Evolutionary conservation across 2,329 filamentous ascomycete species (phyloP), one percentile per base, ranked within the genome.

Genomic region (Colletotrichum tropicicola): DNA sequence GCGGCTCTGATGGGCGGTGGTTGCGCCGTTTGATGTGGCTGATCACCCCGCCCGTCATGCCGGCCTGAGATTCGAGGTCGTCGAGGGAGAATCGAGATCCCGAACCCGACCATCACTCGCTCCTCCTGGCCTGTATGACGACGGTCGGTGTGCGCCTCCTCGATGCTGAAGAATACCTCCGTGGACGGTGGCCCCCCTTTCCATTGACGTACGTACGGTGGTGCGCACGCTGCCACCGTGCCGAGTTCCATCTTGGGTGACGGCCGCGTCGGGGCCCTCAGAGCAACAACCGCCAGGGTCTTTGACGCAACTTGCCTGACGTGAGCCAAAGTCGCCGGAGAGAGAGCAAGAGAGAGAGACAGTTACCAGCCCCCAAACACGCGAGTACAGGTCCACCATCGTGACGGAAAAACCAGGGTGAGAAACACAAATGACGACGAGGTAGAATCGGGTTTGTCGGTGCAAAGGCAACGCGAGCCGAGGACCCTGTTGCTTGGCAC

Each of bases 391-490:
- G 15, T 48, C 55, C 55, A 53, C 55, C 47, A 32, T 53, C 28
- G 41, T 28, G 17, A 41, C 4, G 19, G 52, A 45, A 45, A 47
- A 37, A 19, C 41, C 25, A 27, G 1, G 15, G 21, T 39, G 25
- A 53, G 19, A 28, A 25, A n/a, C 17, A 32, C 6, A 45, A 30
- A n/a, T 5, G 21, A 28, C 25, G 27, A 44, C 32, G 32, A 45
- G 44, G 19, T 13, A 30, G 21, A 53, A 17, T 48, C 47, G 47
- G 25, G 30, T n/a, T 15, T 19, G 49, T 65, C 43, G 49, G 48
- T 49, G 27, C 48, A 48, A 53, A 60, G 56, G 32, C 32, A 28
- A 48, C 2, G 43, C 61, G 61, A 65, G 35, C 61, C 56, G 61
- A 60, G n/a, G 54, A 61, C 48, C 60, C 56, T 41, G 47, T 41